phyloP scores from a whole-genome alignment of 1,284 basidiomycete genomes.

The Anthracocystis walkeri region DNA sequence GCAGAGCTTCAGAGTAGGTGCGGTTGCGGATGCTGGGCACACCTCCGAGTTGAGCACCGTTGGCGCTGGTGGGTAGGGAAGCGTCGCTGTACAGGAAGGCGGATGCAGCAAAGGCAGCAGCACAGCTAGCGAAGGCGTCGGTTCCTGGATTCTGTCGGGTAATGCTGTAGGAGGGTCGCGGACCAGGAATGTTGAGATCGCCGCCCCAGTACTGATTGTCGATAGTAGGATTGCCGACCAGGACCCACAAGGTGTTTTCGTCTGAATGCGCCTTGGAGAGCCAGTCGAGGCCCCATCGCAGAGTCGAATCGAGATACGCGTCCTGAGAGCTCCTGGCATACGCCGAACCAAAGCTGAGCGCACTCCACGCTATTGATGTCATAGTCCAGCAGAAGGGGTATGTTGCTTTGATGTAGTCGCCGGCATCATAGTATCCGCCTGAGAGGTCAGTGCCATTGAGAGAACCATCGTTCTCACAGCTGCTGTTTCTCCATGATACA shows the following conservation, averaged over 20 bases:
- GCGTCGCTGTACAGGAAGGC: constrained; percentile 77
- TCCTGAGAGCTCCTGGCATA: constrained; percentile 87
- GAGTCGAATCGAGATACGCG: constrained; percentile 80
- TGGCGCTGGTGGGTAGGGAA: constrained; percentile 34
- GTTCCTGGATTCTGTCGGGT: constrained; percentile 84
- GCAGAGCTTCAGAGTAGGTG: constrained; percentile 78
- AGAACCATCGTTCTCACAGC: constrained; percentile 80
- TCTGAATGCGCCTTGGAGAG: constrained; percentile 88
- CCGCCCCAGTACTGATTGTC: constrained; percentile 90
- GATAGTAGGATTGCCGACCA: constrained; percentile 77
- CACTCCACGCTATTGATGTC: constrained; percentile 88
- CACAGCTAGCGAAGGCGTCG: constrained; percentile 83
- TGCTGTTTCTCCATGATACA: constrained; percentile 87
- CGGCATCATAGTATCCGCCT: constrained; percentile 92
- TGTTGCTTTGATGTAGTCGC: constrained; percentile 79
- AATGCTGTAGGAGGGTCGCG: constrained; percentile 81
- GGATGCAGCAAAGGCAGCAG: constrained; percentile 87
- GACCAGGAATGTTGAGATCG: constrained; percentile 80
- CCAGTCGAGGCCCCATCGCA: constrained; percentile 89
- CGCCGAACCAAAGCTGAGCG: constrained; percentile 82
- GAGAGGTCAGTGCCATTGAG: constrained; percentile 81
- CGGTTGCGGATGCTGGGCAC: constrained; percentile 73
- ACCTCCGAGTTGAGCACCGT: constrained; percentile 31
- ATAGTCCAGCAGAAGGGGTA: constrained; percentile 77
- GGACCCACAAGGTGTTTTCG: constrained; percentile 80